A percentile compares a stretch with the other conserved stretches of the same genome.
Evolutionary conservation across 2,329 filamentous ascomycete genomes (phyloP).

Genomic region (Stachybotrys elegans): DNA sequence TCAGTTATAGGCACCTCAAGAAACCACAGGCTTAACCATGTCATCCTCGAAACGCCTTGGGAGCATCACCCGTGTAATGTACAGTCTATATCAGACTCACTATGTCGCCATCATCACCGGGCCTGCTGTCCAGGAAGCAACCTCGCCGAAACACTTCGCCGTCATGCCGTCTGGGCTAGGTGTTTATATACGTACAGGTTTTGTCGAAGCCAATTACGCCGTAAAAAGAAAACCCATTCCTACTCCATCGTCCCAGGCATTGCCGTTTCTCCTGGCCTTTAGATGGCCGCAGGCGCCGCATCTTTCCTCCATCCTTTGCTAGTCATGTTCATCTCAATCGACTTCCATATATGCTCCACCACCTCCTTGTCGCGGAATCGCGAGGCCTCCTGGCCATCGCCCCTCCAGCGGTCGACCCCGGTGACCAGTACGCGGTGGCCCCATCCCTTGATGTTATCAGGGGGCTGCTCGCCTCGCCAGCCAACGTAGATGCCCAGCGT

Average conservation of each 20-base stretch:
- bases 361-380: constrained; percentile 87
- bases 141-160: neutral
- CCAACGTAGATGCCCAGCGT: constrained; percentile 85
- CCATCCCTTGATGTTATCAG: constrained; percentile 75
- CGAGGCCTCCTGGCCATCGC: constrained; percentile 46
- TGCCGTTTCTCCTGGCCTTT: constrained; percentile 8
- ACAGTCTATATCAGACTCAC: too few species aligned
- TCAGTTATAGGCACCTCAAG: too few species aligned
- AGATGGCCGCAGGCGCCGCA: constrained; percentile 54
- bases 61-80: too few species aligned
- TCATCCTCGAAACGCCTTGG: too few species aligned
- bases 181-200: too few species aligned
- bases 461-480: constrained; percentile 79
- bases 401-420: constrained; percentile 78
- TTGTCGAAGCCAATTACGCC: constrained; percentile 8
- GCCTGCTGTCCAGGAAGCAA: neutral
- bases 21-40: too few species aligned
- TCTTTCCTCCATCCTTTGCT: constrained; percentile 77
- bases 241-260: constrained; percentile 27
- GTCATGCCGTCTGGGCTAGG: too few species aligned
- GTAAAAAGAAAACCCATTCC: constrained; percentile 14
- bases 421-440: constrained; percentile 77
- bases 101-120: too few species aligned
- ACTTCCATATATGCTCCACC: constrained; percentile 87
- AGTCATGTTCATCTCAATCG: constrained; percentile 83